Evolutionary conservation across 768 basidiomycete genomes (phyloP).

Genomic region (Tricholoma terreum): DNA sequence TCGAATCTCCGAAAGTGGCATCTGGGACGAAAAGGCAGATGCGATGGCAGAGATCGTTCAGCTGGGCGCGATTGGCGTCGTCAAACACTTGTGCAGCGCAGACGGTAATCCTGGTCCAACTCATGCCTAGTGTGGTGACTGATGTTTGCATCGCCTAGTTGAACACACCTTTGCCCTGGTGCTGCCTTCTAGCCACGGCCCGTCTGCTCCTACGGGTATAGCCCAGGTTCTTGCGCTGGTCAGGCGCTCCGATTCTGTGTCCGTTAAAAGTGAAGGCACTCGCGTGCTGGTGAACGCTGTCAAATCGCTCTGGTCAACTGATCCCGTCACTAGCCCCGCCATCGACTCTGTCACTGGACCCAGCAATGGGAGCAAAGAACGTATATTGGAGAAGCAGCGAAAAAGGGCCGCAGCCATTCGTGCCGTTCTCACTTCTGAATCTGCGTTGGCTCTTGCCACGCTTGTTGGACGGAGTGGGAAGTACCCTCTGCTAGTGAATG

Average conservation of each 20-base stretch:
- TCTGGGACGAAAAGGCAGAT: constrained; percentile 74
- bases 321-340: constrained; percentile 26
- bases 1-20: constrained; percentile 54
- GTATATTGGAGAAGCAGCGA: constrained; percentile 39
- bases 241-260: constrained; percentile 73
- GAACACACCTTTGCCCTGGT: constrained; percentile 51
- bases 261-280: constrained; percentile 87
- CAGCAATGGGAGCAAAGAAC: constrained; percentile 26
- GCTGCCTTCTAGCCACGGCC: constrained; percentile 34
- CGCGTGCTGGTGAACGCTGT: constrained; percentile 85
- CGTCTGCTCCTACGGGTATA: constrained; percentile 46
- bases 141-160: constrained; percentile 23
- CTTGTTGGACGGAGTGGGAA: constrained; percentile 75
- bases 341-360: constrained; percentile 13
- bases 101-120: constrained; percentile 48
- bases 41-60: constrained; percentile 84
- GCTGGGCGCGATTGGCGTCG: constrained; percentile 79
- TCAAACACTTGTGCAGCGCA: constrained; percentile 83
- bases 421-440: constrained; percentile 48
- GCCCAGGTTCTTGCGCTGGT: constrained; percentile 72
- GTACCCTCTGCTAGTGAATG: constrained; percentile 85
- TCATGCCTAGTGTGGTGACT: neutral
- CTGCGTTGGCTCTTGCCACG: constrained; percentile 59
- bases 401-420: constrained; percentile 54
- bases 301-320: constrained; percentile 69